Base-by-base conservation (phyloP, 1,284 basidiomycete species). In the Chiua sp. region DNA sequence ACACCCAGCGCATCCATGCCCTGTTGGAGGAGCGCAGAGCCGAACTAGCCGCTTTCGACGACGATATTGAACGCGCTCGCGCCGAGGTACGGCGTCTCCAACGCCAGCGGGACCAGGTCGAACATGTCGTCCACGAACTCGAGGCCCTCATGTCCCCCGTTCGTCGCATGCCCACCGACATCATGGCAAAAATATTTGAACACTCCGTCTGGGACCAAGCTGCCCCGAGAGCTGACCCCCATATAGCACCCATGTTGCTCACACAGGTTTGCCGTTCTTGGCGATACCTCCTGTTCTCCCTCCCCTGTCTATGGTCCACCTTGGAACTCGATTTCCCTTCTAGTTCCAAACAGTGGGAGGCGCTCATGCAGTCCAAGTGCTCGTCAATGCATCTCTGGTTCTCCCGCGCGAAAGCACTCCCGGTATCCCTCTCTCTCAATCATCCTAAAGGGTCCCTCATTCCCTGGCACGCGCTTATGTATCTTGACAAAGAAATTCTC, bases 141-240 rank as follows among this genome's bases (percentile, higher is more conserved):
- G 61, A 74, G 30, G 72, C 74, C 0, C 67, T 75, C 42, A 18
- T 70, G 22, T 69, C 74, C 8, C 74, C 71, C 53, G 59, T 74
- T 6, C 74, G 70, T 32, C 74, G 74, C 53, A 63, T 76, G 63
- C 71, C 71, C 53, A 72, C 62, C 8, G 71, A 73, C 56, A 63
- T 76, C 60, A 72, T 72, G 59, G 54, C 58, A 18, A 70, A 56
- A 7, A 18, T 72, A 22, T 72, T 72, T 46, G 70, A 74, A 30
- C 64, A 63, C 37, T 75, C 62, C 35, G 26, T 65, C 18, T 56
- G 18, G 16, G 68, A 64, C 26, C 53, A 63, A 12, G 48, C 51
- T 23, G 51, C 11, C 13, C 62, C 56, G 3, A 61, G 16, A 30
- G 51, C 57, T 13, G 62, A 68, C 51, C 63, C 70, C 16, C 53